phyloP scores from a whole-genome alignment of 768 basidiomycete genomes.

The Sistotremastrum suecicum region DNA sequence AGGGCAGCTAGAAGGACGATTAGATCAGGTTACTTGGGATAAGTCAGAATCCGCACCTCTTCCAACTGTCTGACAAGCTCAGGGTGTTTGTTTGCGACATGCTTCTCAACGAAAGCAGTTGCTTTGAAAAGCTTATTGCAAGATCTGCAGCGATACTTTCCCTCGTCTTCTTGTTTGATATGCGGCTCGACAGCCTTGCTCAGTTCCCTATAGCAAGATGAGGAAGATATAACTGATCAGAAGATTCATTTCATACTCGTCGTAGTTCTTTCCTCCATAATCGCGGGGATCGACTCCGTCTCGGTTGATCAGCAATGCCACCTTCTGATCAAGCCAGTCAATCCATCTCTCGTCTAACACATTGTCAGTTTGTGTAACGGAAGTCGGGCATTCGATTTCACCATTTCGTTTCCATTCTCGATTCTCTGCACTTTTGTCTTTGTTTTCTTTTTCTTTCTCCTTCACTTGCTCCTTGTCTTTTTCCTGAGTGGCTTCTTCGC shows the following conservation, averaged over 20 bases:
- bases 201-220: conserved; percentile 46
- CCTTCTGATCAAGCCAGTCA: conserved; percentile 77
- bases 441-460: conserved; percentile 23
- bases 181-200: conserved; percentile 62
- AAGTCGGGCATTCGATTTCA: conserved; percentile 13
- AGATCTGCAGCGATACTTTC: conserved; percentile 91
- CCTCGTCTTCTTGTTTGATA: conserved; percentile 93
- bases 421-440: conserved; percentile 23
- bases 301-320: conserved; percentile 66
- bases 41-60: conserved; percentile 40
- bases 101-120: conserved; percentile 93
- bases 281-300: conserved; percentile 73
- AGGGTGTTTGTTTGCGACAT: conserved; percentile 87
- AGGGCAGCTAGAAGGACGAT: conserved; percentile 42
- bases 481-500: conserved; percentile 11
- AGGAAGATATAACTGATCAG: conserved; percentile 5
- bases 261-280: conserved; percentile 80
- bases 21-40: not conserved
- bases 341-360: conserved; percentile 72
- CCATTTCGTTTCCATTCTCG: conserved; percentile 55
- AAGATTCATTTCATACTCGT: conserved; percentile 48
- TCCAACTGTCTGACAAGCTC: conserved; percentile 75
- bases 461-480: conserved; percentile 15
- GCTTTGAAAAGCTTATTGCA: conserved; percentile 98
- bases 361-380: no score